Percentiles rank a stretch among this genome's conserved stretches.
phyloP scores from a whole-genome alignment of 2,329 filamentous ascomycete species.

The Dactylonectria macrodidyma region DNA sequence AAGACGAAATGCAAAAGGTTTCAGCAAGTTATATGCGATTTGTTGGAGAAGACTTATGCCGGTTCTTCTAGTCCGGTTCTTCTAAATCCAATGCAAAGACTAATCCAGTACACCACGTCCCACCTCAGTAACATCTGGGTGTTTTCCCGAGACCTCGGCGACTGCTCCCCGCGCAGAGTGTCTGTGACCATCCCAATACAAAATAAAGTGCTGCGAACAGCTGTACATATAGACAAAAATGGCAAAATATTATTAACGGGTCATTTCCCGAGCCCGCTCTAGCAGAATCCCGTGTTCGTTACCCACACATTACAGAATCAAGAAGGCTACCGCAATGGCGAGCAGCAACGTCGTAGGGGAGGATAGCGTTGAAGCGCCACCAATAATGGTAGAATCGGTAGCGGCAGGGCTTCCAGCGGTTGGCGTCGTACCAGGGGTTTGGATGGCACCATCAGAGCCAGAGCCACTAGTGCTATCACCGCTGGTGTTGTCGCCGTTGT shows the following conservation, averaged over 20 bases:
- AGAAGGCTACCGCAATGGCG: conserved; percentile 59
- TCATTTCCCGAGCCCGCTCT: conserved; percentile 27
- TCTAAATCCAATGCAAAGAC: conserved; percentile 8
- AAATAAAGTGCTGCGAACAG: conserved; percentile 25
- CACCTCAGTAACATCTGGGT: conserved; percentile 7
- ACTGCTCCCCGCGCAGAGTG: conserved; percentile 4
- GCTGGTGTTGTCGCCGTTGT: conserved; percentile 27
- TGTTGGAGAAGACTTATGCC: background rate
- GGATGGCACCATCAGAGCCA: conserved; percentile 21
- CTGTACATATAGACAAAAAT: conserved; percentile 34
- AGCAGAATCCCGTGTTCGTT: conserved; percentile 1
- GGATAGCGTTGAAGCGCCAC: conserved; percentile 51
- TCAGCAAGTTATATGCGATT: conserved; percentile 3
- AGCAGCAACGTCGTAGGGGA: conserved; percentile 61
- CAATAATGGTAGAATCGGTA: conserved; percentile 35
- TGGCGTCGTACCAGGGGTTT: conserved; percentile 40
- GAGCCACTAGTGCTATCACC: conserved; percentile 12
- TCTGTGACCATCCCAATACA: conserved; percentile 32
- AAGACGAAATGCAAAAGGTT: background rate
- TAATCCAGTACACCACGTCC: conserved; percentile 1
- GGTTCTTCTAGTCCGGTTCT: conserved; percentile 8
- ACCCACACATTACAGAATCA: conserved; percentile 54
- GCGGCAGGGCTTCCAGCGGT: conserved; percentile 40
- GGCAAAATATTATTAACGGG: conserved; percentile 43
- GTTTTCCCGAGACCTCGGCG: conserved; percentile 1